A percentile compares a stretch with the other conserved stretches of the same genome.
These are phyloP conservation scores for Sicyos edulis DNA, from an alignment of 306 rosid genomes.

Conservation along the genomic window DNA sequence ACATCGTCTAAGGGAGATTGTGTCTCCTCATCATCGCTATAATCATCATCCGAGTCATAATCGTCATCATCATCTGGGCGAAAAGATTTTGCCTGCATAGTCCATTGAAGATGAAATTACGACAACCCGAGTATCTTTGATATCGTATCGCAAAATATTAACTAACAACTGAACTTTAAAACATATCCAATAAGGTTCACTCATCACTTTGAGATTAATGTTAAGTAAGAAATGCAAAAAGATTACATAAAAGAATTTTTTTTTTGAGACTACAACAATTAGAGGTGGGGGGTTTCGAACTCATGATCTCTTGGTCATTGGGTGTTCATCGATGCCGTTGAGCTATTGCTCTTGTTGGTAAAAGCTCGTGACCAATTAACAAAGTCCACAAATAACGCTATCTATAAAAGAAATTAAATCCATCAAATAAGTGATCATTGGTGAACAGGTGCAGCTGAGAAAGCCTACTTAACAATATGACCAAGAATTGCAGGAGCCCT, in stretches of 20 bases:
- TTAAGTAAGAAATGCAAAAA: background rate
- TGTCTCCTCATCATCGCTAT: slow-evolving; percentile 88
- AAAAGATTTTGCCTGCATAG: slow-evolving; percentile 67
- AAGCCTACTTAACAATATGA: background rate
- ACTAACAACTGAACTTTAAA: background rate
- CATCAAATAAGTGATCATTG: background rate
- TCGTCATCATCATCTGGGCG: slow-evolving; percentile 55
- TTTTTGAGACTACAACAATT: too few relatives aligned
- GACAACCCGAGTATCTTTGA: background rate
- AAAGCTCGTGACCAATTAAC: too few relatives aligned
- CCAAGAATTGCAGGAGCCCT: background rate
- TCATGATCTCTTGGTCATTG: too few relatives aligned
- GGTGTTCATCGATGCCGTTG: too few relatives aligned
- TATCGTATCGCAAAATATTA: background rate
- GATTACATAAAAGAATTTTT: too few relatives aligned
- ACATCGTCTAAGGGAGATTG: slow-evolving; percentile 97
- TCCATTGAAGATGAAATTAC: slow-evolving; percentile 10
- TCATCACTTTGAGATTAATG: background rate
- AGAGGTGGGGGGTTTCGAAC: too few relatives aligned
- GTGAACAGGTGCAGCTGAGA: background rate
- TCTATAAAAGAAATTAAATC: background rate
- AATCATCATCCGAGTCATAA: slow-evolving; percentile 81
- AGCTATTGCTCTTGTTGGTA: too few relatives aligned
- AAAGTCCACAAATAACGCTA: background rate
- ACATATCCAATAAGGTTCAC: background rate